Percentiles rank a stretch among this genome's conserved stretches.
These are phyloP conservation scores for Paracorniculantispora psalliotae DNA, from an alignment of 2,329 filamentous ascomycete genomes.

Conservation along the genomic window DNA sequence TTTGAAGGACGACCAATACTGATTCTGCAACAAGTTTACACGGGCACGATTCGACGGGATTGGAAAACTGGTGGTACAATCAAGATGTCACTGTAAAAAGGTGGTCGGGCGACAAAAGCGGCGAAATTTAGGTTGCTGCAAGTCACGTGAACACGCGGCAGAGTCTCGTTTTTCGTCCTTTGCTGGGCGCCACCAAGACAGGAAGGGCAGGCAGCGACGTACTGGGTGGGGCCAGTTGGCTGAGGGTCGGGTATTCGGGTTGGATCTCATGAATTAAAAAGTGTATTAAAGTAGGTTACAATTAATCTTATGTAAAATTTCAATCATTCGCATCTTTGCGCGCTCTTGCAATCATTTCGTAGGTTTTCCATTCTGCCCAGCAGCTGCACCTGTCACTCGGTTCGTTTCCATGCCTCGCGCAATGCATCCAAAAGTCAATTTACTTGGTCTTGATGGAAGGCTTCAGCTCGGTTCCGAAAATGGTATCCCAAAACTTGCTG, in stretches of 20 bases:
- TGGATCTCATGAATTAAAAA: not conserved
- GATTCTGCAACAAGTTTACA: not conserved
- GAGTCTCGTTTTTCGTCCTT: not conserved
- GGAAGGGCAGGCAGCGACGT: not conserved
- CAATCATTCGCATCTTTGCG: constrained; percentile 1
- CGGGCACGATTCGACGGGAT: not conserved
- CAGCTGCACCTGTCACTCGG: not conserved
- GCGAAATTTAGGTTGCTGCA: not conserved
- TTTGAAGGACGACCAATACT: constrained; percentile 10
- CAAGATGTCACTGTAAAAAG: not conserved
- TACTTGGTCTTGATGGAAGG: constrained; percentile 31
- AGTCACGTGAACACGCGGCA: constrained; percentile 7
- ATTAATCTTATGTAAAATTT: not conserved
- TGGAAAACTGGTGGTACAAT: not conserved
- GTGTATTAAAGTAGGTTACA: constrained; percentile 7
- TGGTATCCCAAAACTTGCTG: constrained; percentile 87
- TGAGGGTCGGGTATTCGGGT: not conserved
- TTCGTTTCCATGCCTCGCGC: not conserved
- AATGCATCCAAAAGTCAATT: constrained; percentile 4
- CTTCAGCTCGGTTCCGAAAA: constrained; percentile 83
- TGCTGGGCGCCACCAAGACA: no score
- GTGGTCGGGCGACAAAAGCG: not conserved
- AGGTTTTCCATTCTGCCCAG: constrained; percentile 8
- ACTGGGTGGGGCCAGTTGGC: not conserved
- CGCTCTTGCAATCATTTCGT: constrained; percentile 1